Evolutionary conservation across 1,284 basidiomycete species (phyloP).

Genomic region (Ustilago cynodontis): DNA sequence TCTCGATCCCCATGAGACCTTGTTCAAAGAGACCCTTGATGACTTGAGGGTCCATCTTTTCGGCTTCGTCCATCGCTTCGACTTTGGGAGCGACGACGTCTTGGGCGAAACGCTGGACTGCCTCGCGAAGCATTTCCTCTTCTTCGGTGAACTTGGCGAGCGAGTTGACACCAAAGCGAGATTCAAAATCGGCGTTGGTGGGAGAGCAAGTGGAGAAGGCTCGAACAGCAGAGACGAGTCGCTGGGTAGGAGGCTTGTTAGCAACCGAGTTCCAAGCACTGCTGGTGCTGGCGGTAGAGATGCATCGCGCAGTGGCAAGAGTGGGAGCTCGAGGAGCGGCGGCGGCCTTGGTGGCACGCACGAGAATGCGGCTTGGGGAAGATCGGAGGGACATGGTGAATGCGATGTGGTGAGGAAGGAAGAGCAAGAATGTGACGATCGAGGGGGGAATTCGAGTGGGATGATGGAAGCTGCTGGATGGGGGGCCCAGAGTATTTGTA

Average conservation of each 20-base stretch:
- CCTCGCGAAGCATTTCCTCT: conserved; percentile 69
- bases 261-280: conserved; percentile 23
- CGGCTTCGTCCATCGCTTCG: conserved; percentile 96
- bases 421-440: not conserved
- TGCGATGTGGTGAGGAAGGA: not conserved
- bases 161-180: conserved; percentile 68
- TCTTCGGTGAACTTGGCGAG: conserved; percentile 67
- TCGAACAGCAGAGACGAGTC: conserved; percentile 37
- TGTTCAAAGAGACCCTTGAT: conserved; percentile 94
- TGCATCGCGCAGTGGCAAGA: conserved; percentile 28
- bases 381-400: conserved; percentile 44
- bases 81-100: conserved; percentile 92
- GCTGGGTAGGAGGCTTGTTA: conserved; percentile 25
- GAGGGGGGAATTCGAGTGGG: not conserved
- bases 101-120: conserved; percentile 77
- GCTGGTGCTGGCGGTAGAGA: conserved; percentile 9
- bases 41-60: conserved; percentile 89
- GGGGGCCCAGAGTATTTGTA: conserved; percentile 30
- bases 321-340: conserved; percentile 12
- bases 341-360: conserved; percentile 21
- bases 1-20: conserved; percentile 99
- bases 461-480: not conserved
- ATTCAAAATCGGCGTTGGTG: conserved; percentile 58
- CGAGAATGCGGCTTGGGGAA: conserved; percentile 38
- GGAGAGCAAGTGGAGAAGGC: conserved; percentile 47